These are phyloP conservation scores for Gremmenia infestans DNA, from an alignment of 2,329 filamentous ascomycete species.

Conservation along the genomic window DNA sequence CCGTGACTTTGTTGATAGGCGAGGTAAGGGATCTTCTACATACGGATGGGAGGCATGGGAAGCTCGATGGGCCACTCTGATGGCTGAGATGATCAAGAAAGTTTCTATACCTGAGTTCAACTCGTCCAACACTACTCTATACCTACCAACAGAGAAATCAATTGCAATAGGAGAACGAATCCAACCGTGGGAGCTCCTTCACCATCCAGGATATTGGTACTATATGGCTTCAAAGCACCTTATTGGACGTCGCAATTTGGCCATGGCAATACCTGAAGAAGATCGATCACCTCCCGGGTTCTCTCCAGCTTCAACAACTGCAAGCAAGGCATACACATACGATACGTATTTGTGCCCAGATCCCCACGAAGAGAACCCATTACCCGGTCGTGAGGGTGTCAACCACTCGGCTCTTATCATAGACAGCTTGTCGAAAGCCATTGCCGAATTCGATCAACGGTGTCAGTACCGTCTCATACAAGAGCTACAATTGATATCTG, in stretches of 20 bases:
- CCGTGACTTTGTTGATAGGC: constrained; percentile 71
- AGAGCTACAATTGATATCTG: constrained; percentile 51
- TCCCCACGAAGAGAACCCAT: constrained; percentile 54
- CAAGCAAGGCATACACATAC: constrained; percentile 51
- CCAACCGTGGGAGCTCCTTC: constrained; percentile 58
- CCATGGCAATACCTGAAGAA: constrained; percentile 54
- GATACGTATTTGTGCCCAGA: constrained; percentile 64
- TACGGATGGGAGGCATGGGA: constrained; percentile 97
- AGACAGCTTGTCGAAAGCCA: constrained; percentile 46
- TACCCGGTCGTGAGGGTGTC: constrained; percentile 42
- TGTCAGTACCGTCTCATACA: constrained; percentile 49
- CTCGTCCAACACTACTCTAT: constrained; percentile 41
- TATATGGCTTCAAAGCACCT: constrained; percentile 55
- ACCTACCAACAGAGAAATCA: constrained; percentile 53
- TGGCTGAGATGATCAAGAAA: constrained; percentile 56
- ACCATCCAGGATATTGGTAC: constrained; percentile 65
- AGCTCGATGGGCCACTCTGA: constrained; percentile 61
- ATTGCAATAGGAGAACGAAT: constrained; percentile 50
- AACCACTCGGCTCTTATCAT: constrained; percentile 54
- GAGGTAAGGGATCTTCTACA: constrained; percentile 78
- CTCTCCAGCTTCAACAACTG: constrained; percentile 42
- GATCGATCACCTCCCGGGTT: constrained; percentile 48
- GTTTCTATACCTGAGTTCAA: constrained; percentile 47
- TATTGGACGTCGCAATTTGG: constrained; percentile 47
- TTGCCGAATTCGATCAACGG: constrained; percentile 48